Evolutionary conservation across 108 stramenopile species (phyloP).

Genomic region (Cyclotella kingstonii): DNA sequence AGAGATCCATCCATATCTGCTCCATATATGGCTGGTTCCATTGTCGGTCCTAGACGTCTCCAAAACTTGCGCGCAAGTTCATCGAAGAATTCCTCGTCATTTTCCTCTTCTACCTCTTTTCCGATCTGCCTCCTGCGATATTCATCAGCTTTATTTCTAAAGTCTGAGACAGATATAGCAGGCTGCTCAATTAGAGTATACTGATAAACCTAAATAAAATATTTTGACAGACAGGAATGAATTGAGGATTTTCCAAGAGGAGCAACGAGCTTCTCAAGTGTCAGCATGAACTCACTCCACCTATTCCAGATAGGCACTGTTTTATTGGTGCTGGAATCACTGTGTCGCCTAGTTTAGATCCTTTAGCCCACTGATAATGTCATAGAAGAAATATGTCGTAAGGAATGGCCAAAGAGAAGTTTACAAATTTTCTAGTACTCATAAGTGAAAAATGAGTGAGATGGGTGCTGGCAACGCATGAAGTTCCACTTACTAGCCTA

Average conservation of each 20-base stretch:
- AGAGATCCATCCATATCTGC: conserved; percentile 94
- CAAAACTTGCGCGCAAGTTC: conserved; percentile 86
- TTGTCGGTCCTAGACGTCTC: conserved; percentile 90
- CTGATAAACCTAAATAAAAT: conserved; percentile 49
- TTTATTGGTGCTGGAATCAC: conserved; percentile 70
- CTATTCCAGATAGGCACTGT: conserved; percentile 73
- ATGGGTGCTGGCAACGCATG: conserved; percentile 4
- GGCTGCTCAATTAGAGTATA: conserved; percentile 72
- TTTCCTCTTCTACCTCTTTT: conserved; percentile 31
- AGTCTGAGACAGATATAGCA: conserved; percentile 57
- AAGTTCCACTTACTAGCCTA: conserved; percentile 37
- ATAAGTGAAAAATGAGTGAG: neutral
- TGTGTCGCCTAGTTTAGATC: conserved; percentile 71
- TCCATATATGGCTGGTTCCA: conserved; percentile 89
- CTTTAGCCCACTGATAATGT: conserved; percentile 82
- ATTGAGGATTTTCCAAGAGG: too few relatives aligned
- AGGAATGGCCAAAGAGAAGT: neutral
- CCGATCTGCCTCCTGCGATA: conserved; percentile 72
- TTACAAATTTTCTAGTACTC: too few relatives aligned
- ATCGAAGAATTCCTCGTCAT: conserved; percentile 54
- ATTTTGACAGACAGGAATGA: too few relatives aligned
- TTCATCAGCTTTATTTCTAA: conserved; percentile 73
- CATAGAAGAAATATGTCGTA: too few relatives aligned
- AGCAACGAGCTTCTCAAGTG: too few relatives aligned
- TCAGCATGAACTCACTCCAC: conserved; percentile 47